These are phyloP conservation scores for Cladosporium sp. DNA, from an alignment of 2,329 filamentous ascomycete species.

Conservation along the genomic window DNA sequence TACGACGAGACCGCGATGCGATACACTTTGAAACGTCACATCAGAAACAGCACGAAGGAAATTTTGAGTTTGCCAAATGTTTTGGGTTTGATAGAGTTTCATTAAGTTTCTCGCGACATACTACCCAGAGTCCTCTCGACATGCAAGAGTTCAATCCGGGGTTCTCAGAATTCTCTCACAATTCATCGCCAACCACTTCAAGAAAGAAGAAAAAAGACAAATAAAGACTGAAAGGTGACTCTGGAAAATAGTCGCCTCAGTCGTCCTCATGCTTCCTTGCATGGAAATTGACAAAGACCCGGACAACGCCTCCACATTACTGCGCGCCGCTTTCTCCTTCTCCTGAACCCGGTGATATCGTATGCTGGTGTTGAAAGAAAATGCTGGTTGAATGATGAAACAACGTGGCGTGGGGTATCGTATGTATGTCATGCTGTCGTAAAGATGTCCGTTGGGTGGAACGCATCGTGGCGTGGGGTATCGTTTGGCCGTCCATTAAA, in stretches of 20 bases:
- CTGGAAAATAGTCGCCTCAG: background rate
- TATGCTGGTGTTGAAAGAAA: background rate
- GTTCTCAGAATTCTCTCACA: background rate
- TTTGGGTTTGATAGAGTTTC: background rate
- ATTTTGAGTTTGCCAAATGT: background rate
- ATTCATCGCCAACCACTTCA: background rate
- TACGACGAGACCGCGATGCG: too few species aligned
- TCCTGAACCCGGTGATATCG: background rate
- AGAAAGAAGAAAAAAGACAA: background rate
- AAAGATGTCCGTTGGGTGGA: background rate
- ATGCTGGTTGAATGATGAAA: background rate
- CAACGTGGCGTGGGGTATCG: background rate
- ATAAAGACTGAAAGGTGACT: background rate
- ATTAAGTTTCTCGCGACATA: background rate
- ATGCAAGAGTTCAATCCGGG: background rate
- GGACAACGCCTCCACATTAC: background rate
- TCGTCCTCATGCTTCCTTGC: background rate
- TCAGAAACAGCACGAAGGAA: background rate
- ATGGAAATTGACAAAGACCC: background rate
- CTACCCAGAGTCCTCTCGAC: background rate
- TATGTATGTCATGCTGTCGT: background rate
- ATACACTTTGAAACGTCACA: background rate
- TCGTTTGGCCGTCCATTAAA: background rate
- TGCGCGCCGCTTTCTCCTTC: background rate
- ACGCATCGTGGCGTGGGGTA: background rate